phyloP scores from a whole-genome alignment of 208 protist genomes.

The Trypanosoma vivax region DNA sequence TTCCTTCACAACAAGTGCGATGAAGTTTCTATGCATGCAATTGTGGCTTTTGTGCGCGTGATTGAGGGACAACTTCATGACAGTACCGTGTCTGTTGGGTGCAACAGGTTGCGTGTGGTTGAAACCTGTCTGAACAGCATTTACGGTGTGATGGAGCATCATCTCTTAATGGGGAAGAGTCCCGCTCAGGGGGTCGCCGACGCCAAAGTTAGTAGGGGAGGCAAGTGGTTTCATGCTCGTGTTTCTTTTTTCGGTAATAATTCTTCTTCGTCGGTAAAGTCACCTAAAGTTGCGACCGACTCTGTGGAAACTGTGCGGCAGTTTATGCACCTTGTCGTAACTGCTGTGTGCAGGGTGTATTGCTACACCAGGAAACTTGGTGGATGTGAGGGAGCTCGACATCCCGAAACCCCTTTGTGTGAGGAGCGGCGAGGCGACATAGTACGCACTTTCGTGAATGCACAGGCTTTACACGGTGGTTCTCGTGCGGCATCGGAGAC shows the following conservation, averaged over 20 bases:
- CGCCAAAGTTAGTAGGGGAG: background rate
- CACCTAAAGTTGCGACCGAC: background rate
- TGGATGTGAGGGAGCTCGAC: background rate
- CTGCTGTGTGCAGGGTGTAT: conserved; percentile 9
- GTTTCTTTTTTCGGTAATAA: conserved; percentile 1
- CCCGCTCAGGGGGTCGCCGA: background rate
- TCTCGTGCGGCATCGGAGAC: no score
- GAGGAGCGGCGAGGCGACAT: no score
- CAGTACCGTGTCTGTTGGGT: background rate
- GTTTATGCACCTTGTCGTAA: conserved; percentile 6
- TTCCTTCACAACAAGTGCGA: conserved; percentile 1
- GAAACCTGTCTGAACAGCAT: conserved; percentile 5
- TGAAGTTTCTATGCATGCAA: background rate
- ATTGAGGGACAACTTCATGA: conserved; percentile 5
- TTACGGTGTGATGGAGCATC: conserved; percentile 8
- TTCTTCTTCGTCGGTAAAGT: background rate
- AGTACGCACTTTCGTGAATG: no score
- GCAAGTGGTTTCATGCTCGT: conserved; percentile 3
- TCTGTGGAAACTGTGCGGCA: background rate
- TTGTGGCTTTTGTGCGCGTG: conserved; percentile 4
- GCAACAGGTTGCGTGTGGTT: background rate
- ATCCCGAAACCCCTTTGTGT: background rate
- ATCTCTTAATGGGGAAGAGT: background rate
- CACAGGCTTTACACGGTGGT: no score
- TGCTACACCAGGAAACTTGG: background rate